phyloP scores from a whole-genome alignment of 768 basidiomycete species.

The Psilocybe sp. region DNA sequence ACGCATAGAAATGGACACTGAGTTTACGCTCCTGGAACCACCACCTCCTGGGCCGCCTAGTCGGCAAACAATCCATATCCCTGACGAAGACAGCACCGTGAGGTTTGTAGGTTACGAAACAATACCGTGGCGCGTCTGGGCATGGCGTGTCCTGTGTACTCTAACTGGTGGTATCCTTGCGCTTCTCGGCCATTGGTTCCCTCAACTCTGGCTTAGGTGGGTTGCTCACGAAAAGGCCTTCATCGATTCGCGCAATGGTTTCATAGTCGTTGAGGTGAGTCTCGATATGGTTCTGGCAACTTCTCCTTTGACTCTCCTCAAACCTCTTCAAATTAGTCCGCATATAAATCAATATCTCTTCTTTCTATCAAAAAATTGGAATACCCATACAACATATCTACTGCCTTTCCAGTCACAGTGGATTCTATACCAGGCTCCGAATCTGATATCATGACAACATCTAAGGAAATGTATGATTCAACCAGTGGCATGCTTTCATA shows the following conservation, averaged over 20 bases:
- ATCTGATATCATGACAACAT: constrained; percentile 19
- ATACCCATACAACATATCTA: constrained; percentile 78
- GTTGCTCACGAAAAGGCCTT: constrained; percentile 84
- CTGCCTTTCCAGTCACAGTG: constrained; percentile 61
- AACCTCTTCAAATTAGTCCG: constrained; percentile 54
- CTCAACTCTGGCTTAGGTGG: constrained; percentile 86
- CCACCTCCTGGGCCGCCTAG: constrained; percentile 82
- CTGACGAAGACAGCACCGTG: constrained; percentile 87
- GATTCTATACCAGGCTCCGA: constrained; percentile 27
- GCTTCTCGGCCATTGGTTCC: constrained; percentile 92
- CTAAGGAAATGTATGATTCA: constrained; percentile 26
- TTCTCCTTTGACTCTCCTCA: constrained; percentile 1
- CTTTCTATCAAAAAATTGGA: constrained; percentile 64
- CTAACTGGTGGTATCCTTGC: constrained; percentile 69
- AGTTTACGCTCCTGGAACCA: constrained; percentile 59
- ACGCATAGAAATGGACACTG: constrained; percentile 76
- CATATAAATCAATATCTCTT: constrained; percentile 78
- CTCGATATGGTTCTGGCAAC: neutral
- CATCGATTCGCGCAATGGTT: constrained; percentile 61
- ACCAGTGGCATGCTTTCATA: constrained; percentile 39
- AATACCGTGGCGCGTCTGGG: constrained; percentile 52
- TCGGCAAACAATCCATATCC: constrained; percentile 79
- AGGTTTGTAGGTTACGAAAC: constrained; percentile 86
- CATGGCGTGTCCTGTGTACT: constrained; percentile 73
- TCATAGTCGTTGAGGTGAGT: constrained; percentile 88